A percentile compares a stretch with the other conserved stretches of the same genome.
These are phyloP conservation scores for Keithomyces neogunnii DNA, from an alignment of 2,329 filamentous ascomycete genomes.

Conservation along the genomic window DNA sequence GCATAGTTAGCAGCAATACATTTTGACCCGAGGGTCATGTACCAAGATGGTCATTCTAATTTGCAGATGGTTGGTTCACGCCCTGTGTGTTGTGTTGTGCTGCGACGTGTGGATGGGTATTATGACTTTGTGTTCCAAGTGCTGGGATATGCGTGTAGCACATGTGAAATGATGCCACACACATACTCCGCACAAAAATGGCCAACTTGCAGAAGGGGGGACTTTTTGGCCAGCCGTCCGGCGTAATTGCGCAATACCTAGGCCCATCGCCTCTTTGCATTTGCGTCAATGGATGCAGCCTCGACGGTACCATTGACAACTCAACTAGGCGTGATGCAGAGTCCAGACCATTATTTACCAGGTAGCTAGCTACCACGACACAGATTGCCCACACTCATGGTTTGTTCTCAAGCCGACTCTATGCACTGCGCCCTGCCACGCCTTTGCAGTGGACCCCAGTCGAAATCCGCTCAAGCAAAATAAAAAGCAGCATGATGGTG, in stretches of 20 bases:
- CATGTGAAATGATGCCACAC: no score
- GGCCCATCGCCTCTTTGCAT: neutral
- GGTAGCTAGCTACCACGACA: no score
- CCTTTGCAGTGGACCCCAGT: neutral
- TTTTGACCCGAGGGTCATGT: neutral
- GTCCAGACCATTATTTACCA: no score
- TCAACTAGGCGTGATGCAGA: no score
- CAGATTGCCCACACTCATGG: no score
- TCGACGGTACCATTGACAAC: neutral
- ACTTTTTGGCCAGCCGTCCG: neutral
- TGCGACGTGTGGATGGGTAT: neutral
- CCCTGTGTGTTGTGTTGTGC: neutral
- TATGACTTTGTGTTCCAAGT: no score
- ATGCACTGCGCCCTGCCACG: neutral
- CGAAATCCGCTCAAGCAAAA: neutral
- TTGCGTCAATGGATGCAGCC: neutral
- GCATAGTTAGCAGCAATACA: neutral
- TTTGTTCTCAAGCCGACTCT: no score
- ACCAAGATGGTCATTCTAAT: neutral
- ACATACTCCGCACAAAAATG: neutral
- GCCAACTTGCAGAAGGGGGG: neutral
- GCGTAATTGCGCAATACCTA: neutral
- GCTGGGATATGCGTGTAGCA: no score
- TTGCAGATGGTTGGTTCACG: neutral
- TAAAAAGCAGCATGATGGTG: no score